A percentile compares a stretch with the other conserved stretches of the same genome.
phyloP scores from a whole-genome alignment of 257 asterid species.

The Scutellaria galericulata region DNA sequence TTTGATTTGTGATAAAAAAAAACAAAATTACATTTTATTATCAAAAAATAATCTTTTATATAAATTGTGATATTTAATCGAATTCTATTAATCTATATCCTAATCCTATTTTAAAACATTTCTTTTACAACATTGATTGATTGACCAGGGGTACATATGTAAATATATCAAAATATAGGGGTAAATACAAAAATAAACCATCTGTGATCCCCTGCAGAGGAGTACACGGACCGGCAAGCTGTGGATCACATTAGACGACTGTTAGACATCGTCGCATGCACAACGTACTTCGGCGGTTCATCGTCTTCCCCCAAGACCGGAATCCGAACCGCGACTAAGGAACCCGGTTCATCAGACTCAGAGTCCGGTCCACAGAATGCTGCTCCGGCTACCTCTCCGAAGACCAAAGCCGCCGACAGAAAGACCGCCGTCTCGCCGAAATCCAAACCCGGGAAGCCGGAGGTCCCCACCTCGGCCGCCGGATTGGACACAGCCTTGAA shows the following conservation, averaged over 20 bases:
- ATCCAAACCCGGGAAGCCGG: slow-evolving; percentile 48
- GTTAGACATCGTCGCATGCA: slow-evolving; percentile 72
- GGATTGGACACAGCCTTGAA: slow-evolving; percentile 48
- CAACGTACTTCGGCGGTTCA: slow-evolving; percentile 65
- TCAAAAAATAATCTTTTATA: too few relatives aligned
- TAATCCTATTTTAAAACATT: background rate
- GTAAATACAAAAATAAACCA: background rate
- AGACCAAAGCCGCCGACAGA: slow-evolving; percentile 46
- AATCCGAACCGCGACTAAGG: slow-evolving; percentile 43
- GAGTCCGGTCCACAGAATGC: slow-evolving; percentile 48
- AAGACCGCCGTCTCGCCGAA: slow-evolving; percentile 48
- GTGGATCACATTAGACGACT: slow-evolving; percentile 74
- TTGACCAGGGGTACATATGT: background rate
- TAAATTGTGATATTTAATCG: too few relatives aligned
- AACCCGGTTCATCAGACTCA: slow-evolving; percentile 40
- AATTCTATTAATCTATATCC: too few relatives aligned
- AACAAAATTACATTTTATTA: too few relatives aligned
- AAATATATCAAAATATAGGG: background rate
- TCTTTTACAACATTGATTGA: background rate
- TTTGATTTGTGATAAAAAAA: too few relatives aligned
- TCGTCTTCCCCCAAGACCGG: slow-evolving; percentile 52
- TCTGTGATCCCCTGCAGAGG: slow-evolving; percentile 52
- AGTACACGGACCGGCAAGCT: slow-evolving; percentile 70
- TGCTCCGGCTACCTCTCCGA: slow-evolving; percentile 38
- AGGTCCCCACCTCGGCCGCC: slow-evolving; percentile 30